Percentiles rank a stretch among this genome's conserved stretches.
Conservation (phyloP, 768 basidiomycete species). For the Thelephora aurantiotincta region DNA sequence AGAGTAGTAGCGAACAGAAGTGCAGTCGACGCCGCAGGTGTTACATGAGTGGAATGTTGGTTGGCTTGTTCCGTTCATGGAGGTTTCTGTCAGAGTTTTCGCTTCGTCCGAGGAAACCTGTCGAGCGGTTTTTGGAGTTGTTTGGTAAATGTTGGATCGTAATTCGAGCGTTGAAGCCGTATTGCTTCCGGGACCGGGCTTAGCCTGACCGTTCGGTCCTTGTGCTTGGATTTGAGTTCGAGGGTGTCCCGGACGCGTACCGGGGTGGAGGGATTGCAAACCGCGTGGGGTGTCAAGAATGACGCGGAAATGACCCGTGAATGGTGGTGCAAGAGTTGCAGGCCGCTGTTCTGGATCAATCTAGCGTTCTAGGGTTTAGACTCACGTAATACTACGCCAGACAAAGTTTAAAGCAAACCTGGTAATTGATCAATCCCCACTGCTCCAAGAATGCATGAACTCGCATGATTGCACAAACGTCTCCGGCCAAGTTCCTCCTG, state of each 20-base stretch:
- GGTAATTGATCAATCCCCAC: conserved; percentile 98
- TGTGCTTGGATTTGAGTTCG: conserved; percentile 22
- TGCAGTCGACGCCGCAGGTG: conserved; percentile 92
- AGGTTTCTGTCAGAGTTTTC: conserved; percentile 22
- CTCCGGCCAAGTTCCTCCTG: conserved; percentile 88
- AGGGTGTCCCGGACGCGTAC: conserved; percentile 39
- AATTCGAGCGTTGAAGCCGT: conserved; percentile 73
- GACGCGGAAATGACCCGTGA: conserved; percentile 98
- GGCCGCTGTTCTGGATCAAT: conserved; percentile 96
- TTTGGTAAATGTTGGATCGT: conserved; percentile 79
- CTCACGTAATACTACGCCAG: background rate
- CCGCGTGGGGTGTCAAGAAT: conserved; percentile 95
- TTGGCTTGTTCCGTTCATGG: conserved; percentile 34
- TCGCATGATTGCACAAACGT: conserved; percentile 97
- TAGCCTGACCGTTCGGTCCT: conserved; percentile 33
- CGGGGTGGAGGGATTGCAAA: conserved; percentile 83
- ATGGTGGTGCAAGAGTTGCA: conserved; percentile 87
- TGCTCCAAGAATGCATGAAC: conserved; percentile 98
- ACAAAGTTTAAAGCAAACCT: conserved; percentile 36
- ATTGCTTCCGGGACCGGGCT: conserved; percentile 21
- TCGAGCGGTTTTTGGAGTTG: conserved; percentile 71
- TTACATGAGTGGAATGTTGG: conserved; percentile 53
- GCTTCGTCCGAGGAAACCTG: conserved; percentile 60
- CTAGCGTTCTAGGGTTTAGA: conserved; percentile 25
- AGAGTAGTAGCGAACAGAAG: conserved; percentile 77